Evolutionary conservation across 1,139 yeast genomes (phyloP).

Genomic region (Diutina pseudorugosa): DNA sequence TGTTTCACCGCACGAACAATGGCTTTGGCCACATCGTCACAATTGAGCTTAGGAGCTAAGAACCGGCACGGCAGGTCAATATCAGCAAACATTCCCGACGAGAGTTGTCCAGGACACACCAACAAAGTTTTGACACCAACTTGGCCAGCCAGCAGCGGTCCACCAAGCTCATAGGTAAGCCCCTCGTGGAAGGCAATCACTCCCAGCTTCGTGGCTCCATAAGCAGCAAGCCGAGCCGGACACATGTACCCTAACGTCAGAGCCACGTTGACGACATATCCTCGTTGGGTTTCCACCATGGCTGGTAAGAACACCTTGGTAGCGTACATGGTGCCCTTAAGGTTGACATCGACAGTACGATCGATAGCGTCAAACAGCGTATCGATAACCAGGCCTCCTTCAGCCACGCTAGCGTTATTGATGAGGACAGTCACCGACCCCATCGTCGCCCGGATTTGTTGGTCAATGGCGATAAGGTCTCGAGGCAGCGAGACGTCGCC

Average conservation of each 20-base stretch:
- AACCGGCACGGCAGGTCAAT: slow-evolving; percentile 60
- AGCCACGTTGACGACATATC: slow-evolving; percentile 70
- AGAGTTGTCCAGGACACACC: slow-evolving; percentile 79
- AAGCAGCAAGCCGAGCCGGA: slow-evolving; percentile 71
- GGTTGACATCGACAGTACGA: slow-evolving; percentile 48
- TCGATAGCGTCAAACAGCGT: slow-evolving; percentile 48
- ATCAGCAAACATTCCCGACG: slow-evolving; percentile 58
- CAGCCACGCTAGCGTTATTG: slow-evolving; percentile 73
- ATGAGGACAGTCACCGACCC: slow-evolving; percentile 58
- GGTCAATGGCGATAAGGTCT: slow-evolving; percentile 22
- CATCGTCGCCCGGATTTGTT: slow-evolving; percentile 27
- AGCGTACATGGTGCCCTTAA: slow-evolving; percentile 58
- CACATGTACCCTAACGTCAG: slow-evolving; percentile 77
- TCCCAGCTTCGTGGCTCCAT: slow-evolving; percentile 88
- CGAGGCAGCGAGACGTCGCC: slow-evolving; percentile 58
- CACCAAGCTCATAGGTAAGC: slow-evolving; percentile 56
- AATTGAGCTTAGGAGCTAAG: slow-evolving; percentile 75
- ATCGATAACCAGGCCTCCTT: slow-evolving; percentile 45
- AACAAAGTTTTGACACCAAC: slow-evolving; percentile 60
- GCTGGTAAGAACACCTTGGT: slow-evolving; percentile 60
- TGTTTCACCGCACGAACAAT: slow-evolving; percentile 44
- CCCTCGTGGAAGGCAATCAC: slow-evolving; percentile 76
- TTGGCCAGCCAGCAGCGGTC: slow-evolving; percentile 27
- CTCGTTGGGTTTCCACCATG: slow-evolving; percentile 52
- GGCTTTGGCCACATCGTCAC: slow-evolving; percentile 45